Conservation (phyloP, 2,329 filamentous ascomycete genomes). For the Penicillium olsonii region DNA sequence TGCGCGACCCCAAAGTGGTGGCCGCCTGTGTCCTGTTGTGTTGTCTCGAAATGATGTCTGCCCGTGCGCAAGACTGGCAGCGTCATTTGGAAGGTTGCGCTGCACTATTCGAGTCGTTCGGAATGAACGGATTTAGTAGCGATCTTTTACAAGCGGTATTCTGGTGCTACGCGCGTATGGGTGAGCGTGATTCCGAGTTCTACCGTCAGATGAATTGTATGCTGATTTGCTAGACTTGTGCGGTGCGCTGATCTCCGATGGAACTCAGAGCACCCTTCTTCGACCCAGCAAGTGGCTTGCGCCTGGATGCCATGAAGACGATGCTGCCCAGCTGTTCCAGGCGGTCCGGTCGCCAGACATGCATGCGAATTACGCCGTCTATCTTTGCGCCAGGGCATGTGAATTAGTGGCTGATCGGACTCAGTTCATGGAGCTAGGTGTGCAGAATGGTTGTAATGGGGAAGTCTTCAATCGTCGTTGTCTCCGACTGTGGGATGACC, state of each 20-base stretch:
- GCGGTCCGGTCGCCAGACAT: slow-evolving; percentile 50
- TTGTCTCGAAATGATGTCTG: slow-evolving; percentile 57
- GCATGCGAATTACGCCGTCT: slow-evolving; percentile 62
- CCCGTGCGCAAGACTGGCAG: slow-evolving; percentile 53
- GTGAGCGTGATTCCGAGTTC: slow-evolving; percentile 28
- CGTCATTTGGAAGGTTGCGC: slow-evolving; percentile 60
- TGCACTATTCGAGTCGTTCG: slow-evolving; percentile 53
- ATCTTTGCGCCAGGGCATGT: slow-evolving; percentile 55
- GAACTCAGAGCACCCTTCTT: slow-evolving; percentile 52
- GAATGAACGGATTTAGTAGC: slow-evolving; percentile 54
- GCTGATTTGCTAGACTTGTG: slow-evolving; percentile 49
- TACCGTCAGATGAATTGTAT: not conserved
- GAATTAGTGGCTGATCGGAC: slow-evolving; percentile 55
- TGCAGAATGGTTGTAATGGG: slow-evolving; percentile 47
- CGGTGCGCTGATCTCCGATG: slow-evolving; percentile 56
- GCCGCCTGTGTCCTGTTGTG: slow-evolving; percentile 57
- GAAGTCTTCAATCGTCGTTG: slow-evolving; percentile 48
- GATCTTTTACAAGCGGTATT: slow-evolving; percentile 58
- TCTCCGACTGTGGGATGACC: slow-evolving; percentile 51
- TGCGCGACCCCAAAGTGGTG: slow-evolving; percentile 52
- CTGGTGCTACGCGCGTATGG: slow-evolving; percentile 62
- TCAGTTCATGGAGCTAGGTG: slow-evolving; percentile 50
- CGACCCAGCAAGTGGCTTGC: slow-evolving; percentile 54
- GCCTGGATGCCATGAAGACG: slow-evolving; percentile 38
- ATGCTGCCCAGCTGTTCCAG: slow-evolving; percentile 41